These are phyloP conservation scores for Ophiognomonia clavigignenti-juglandacearum DNA, from an alignment of 2,329 filamentous ascomycete genomes.

Conservation along the genomic window DNA sequence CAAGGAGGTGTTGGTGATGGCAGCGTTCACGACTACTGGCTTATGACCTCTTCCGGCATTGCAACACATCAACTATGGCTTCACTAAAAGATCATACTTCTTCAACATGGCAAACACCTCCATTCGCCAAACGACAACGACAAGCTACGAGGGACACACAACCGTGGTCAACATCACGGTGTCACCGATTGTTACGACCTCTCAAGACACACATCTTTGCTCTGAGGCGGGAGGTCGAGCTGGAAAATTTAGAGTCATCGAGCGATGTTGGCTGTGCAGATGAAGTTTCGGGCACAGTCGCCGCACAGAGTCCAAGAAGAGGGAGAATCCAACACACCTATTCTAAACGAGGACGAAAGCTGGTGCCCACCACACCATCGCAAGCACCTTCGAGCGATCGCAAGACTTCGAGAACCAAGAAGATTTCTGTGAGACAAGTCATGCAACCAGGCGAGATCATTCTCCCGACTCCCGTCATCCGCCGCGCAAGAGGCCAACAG, in stretches of 20 bases:
- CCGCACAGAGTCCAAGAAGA: background rate
- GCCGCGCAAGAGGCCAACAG: conserved; percentile 24
- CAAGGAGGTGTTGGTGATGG: too few species aligned
- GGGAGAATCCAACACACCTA: conserved; percentile 14
- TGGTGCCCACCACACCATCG: background rate
- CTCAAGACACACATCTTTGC: conserved; percentile 37
- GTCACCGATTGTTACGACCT: conserved; percentile 41
- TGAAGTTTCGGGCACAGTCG: background rate
- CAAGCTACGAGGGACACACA: conserved; percentile 17
- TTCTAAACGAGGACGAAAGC: conserved; percentile 13
- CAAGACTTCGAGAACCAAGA: background rate
- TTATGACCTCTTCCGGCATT: background rate
- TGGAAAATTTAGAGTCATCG: conserved; percentile 1
- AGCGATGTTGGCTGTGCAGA: background rate
- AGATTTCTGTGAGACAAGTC: background rate
- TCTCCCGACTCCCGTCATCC: conserved; percentile 28
- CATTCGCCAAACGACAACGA: background rate
- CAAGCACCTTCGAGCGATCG: background rate
- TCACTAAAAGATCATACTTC: background rate
- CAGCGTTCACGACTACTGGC: conserved; percentile 1
- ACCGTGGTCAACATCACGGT: conserved; percentile 43
- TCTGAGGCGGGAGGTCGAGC: conserved; percentile 30
- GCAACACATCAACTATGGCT: conserved; percentile 8
- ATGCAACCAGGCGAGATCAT: conserved; percentile 20
- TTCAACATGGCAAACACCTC: background rate